Percentiles rank a stretch among this genome's conserved stretches.
Conservation (phyloP, 1,139 yeast species). For the Yamadazyma jaroonii region DNA sequence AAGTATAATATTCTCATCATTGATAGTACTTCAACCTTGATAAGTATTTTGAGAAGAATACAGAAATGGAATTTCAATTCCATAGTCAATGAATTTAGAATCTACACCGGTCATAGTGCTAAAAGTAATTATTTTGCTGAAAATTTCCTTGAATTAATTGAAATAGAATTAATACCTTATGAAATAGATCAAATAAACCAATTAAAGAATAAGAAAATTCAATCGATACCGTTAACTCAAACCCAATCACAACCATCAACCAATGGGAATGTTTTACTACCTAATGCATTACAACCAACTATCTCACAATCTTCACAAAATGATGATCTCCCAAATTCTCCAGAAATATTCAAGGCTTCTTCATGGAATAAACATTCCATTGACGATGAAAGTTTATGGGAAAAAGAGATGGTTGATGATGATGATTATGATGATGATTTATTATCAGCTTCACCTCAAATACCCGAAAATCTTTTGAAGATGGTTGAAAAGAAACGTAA, state of each 20-base stretch:
- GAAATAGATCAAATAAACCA: constrained; percentile 26
- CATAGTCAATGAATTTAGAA: constrained; percentile 78
- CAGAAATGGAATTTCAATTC: constrained; percentile 90
- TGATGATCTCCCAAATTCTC: constrained; percentile 9
- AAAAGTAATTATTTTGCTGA: constrained; percentile 75
- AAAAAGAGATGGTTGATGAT: constrained; percentile 31
- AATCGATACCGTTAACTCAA: neutral
- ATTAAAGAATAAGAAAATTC: neutral
- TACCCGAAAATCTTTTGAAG: constrained; percentile 57
- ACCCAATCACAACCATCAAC: neutral
- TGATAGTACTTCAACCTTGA: constrained; percentile 76
- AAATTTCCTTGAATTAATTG: constrained; percentile 71
- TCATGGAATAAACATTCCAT: constrained; percentile 16
- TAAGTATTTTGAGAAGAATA: constrained; percentile 76
- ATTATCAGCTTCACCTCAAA: constrained; percentile 64
- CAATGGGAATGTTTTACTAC: neutral
- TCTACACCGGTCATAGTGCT: constrained; percentile 62
- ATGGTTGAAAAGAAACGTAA: constrained; percentile 52
- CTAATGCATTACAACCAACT: neutral
- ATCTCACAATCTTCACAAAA: constrained; percentile 2
- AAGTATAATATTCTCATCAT: constrained; percentile 72
- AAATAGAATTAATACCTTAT: constrained; percentile 49
- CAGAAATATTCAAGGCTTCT: constrained; percentile 13
- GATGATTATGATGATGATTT: constrained; percentile 51
- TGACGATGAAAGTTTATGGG: constrained; percentile 18